Base-by-base conservation (phyloP, 2,329 filamentous ascomycete genomes). In the Aspergillus transmontanensis region DNA sequence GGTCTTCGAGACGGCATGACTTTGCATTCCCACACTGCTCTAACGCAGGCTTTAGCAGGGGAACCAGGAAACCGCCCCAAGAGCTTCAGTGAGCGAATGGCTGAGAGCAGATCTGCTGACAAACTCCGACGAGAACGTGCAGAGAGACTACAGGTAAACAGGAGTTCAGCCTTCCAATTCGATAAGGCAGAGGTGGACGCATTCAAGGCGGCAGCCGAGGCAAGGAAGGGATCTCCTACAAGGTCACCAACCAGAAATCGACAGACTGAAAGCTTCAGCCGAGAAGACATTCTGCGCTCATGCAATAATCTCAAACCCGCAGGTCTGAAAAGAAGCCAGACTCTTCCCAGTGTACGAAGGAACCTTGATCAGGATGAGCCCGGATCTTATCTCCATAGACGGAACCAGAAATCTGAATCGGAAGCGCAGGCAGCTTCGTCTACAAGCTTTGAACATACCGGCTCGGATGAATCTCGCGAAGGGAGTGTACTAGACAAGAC, bases 61-160 rank as follows among this genome's bases (percentile, higher is more conserved):
- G 75, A 69, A 48, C 73, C 67, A 19, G 58, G 65, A 28, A 69
- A 58, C 63, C 77, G 69, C 53, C 71, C 74, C 23, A 89, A 87
- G 70, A 84, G 87, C 60, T 99, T 98, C 78, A 97, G 91, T 73
- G 93, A 98, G 76, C 85, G 94, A 54, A 86, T 99, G 64, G 89
- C 91, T 1, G 88, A 91, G 57, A 89, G 88, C 43, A 87, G 81
- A 54, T 72, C 75, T 23, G 69, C 71, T n/a, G 79, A 81, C 34
- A 78, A 76, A 60, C 72, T 72, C 28, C 75, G 73, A 32, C 71
- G 77, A 62, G 76, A 80, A 56, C 77, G 74, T 54, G 74, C 74
- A 48, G 76, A 80, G 57, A 72, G 71, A 43, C 67, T 77, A 26
- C 75, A 77, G 54, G 73, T 71, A 11, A 80, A 76, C 58, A 76